Conservation (phyloP, 805 yeast genomes). For the Lachancea meyersii region DNA sequence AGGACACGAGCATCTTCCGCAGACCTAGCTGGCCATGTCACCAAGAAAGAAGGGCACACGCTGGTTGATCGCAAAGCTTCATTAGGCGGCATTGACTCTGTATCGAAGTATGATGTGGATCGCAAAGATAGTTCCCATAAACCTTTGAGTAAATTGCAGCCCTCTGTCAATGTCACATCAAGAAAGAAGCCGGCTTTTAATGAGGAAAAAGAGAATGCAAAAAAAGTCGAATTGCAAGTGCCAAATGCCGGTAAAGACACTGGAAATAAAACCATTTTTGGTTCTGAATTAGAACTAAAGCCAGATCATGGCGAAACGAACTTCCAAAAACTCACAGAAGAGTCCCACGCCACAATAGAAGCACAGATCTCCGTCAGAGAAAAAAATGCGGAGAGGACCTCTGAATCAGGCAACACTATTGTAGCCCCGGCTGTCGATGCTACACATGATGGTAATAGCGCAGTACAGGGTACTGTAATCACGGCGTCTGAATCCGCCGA, state of each 20-base stretch:
- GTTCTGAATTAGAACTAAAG: background rate
- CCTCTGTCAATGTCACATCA: constrained; percentile 13
- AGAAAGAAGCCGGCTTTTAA: constrained; percentile 4
- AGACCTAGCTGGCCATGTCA: constrained; percentile 9
- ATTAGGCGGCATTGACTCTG: background rate
- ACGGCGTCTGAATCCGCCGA: constrained; percentile 1
- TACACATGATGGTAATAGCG: background rate
- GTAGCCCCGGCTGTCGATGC: too few relatives aligned
- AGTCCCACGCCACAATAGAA: background rate
- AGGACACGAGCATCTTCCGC: constrained; percentile 12
- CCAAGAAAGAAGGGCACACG: constrained; percentile 1
- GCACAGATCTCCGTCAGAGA: background rate
- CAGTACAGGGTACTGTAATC: background rate
- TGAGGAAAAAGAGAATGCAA: background rate
- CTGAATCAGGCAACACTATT: background rate
- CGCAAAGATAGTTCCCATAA: too few relatives aligned
- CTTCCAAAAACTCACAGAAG: background rate
- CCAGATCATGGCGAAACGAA: background rate
- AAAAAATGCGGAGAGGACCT: background rate
- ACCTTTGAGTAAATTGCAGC: constrained; percentile 9
- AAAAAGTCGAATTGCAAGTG: background rate
- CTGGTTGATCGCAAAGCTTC: background rate
- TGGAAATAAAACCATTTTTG: background rate
- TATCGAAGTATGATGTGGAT: background rate
- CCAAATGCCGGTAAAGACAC: background rate